Percentiles rank a stretch among this genome's conserved stretches.
phyloP scores from a whole-genome alignment of 768 basidiomycete genomes.

The Mycena sanguinolenta region DNA sequence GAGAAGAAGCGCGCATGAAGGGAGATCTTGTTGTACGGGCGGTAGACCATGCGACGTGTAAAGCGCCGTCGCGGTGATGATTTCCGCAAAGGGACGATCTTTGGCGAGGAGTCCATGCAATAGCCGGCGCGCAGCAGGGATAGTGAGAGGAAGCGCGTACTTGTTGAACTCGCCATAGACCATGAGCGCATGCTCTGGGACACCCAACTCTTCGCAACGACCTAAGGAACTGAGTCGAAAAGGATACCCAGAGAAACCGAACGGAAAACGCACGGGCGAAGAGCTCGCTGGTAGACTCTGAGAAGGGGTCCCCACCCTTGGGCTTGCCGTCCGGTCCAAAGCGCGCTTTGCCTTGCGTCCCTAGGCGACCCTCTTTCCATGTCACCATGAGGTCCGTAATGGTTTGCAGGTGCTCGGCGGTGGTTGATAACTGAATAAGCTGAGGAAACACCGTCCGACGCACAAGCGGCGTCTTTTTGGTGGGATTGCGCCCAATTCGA shows the following conservation, averaged over 20 bases:
- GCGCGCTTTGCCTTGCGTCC: slow-evolving; percentile 34
- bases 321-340: slow-evolving; percentile 26
- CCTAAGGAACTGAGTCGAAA: slow-evolving; percentile 6
- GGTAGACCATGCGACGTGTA: slow-evolving; percentile 26
- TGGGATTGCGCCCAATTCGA: slow-evolving; percentile 33
- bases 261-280: slow-evolving; percentile 30
- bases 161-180: slow-evolving; percentile 29
- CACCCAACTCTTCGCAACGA: slow-evolving; percentile 28
- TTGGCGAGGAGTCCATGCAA: slow-evolving; percentile 24
- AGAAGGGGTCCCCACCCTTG: slow-evolving; percentile 30
- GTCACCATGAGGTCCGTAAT: slow-evolving; percentile 31
- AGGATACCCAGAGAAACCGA: background rate
- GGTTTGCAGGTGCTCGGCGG: slow-evolving; percentile 22
- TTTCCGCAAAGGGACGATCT: slow-evolving; percentile 24
- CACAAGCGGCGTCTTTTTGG: slow-evolving; percentile 25
- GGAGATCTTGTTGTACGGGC: slow-evolving; percentile 20
- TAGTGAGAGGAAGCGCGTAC: slow-evolving; percentile 32
- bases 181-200: slow-evolving; percentile 33
- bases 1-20: slow-evolving; percentile 32
- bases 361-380: slow-evolving; percentile 37
- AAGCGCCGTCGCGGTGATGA: slow-evolving; percentile 29
- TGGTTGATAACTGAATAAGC: slow-evolving; percentile 32
- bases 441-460: slow-evolving; percentile 31
- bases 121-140: slow-evolving; percentile 33
- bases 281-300: slow-evolving; percentile 30